Percentiles rank a stretch among this genome's conserved stretches.
Evolutionary conservation across 2,329 filamentous ascomycete genomes (phyloP).

Genomic region (Chrysoporthe austroafricana): DNA sequence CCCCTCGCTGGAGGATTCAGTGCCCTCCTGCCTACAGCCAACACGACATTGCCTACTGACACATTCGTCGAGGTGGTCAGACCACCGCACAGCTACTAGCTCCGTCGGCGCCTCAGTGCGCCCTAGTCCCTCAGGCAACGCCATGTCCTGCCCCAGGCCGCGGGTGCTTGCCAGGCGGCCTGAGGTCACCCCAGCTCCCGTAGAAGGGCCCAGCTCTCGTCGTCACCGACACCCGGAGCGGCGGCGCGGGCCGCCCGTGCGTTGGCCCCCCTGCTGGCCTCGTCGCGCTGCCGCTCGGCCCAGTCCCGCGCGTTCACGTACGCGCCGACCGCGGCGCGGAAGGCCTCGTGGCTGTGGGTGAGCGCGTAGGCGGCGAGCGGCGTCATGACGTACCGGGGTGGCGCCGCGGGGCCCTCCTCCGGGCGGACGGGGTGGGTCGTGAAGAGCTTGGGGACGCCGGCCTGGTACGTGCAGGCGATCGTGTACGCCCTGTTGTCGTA

Average conservation of each 20-base stretch:
- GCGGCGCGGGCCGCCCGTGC: background rate
- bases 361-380: background rate
- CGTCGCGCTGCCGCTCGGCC: background rate
- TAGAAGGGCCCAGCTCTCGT: no score
- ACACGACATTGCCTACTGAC: no score
- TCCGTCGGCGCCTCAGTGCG: no score
- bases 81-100: no score
- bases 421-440: slow-evolving; percentile 42
- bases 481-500: slow-evolving; percentile 46
- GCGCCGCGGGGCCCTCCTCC: slow-evolving; percentile 1
- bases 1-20: no score
- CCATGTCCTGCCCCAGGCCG: no score
- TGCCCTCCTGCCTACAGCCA: no score
- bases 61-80: no score
- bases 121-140: no score
- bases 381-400: background rate
- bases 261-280: background rate
- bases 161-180: no score
- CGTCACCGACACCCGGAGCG: no score
- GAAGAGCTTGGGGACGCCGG: slow-evolving; percentile 43
- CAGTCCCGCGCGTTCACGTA: background rate
- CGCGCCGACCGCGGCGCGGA: background rate
- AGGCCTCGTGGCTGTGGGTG: background rate
- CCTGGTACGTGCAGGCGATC: slow-evolving; percentile 44
- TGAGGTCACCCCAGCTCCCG: no score